These are phyloP conservation scores for Umbilicus rupestris DNA, from an alignment of 164 flowering plant species.

Conservation along the genomic window DNA sequence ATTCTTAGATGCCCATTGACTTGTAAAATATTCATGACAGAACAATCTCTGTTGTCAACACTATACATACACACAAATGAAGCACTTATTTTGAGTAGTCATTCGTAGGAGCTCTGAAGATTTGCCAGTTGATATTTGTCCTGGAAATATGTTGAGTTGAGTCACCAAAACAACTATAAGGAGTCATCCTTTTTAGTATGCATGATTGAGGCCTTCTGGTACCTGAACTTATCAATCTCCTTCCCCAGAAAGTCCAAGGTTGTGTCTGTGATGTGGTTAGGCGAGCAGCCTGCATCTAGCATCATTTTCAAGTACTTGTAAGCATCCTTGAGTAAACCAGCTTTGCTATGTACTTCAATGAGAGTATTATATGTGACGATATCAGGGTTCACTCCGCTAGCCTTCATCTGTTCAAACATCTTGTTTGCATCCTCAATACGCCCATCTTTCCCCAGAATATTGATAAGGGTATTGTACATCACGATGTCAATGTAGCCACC, in stretches of 20 bases:
- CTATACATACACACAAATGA: too few species aligned
- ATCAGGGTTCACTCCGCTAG: conserved; percentile 78
- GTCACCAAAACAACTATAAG: conserved; percentile 1
- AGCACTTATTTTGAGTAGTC: too few species aligned
- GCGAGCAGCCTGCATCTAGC: conserved; percentile 51
- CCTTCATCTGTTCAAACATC: conserved; percentile 72
- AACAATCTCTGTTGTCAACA: background rate
- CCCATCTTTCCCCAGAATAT: conserved; percentile 81
- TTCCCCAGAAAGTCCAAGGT: conserved; percentile 62
- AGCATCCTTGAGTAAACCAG: conserved; percentile 70
- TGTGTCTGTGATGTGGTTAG: conserved; percentile 83
- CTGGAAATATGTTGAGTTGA: background rate
- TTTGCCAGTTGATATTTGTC: background rate
- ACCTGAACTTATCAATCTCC: conserved; percentile 58
- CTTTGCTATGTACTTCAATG: conserved; percentile 75
- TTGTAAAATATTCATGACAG: background rate
- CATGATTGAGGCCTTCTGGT: conserved; percentile 52
- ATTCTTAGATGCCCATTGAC: background rate
- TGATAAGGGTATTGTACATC: conserved; percentile 90
- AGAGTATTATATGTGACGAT: conserved; percentile 83
- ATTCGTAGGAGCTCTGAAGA: too few species aligned
- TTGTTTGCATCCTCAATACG: conserved; percentile 56
- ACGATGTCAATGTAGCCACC: conserved; percentile 90
- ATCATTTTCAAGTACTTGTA: conserved; percentile 29
- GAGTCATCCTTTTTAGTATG: conserved; percentile 15